Evolutionary conservation across 2,329 filamentous ascomycete species (phyloP), one percentile per base, ranked within the genome.

Genomic region (Ceratocystis cubensis): DNA sequence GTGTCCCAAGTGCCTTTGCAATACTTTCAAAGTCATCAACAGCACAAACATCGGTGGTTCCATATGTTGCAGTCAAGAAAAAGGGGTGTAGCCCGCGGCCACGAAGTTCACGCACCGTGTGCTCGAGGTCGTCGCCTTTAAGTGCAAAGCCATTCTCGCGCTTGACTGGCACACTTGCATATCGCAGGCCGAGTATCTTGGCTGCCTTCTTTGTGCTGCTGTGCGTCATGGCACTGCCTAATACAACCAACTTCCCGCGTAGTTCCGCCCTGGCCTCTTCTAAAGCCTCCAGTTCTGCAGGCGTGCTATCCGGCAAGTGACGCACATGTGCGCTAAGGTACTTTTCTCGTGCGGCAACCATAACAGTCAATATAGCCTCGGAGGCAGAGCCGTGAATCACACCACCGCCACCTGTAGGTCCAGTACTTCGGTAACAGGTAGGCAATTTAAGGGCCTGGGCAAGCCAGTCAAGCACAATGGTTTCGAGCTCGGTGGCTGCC

Each of bases 301-400:
- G 25, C 15, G 61, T 62, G 10, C 76, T 78, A 1, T 77, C 76
- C 1, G 76, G 73, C 46, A 82, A 73, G 66, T 79, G 74, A 4
- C 81, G 78, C 0, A 83, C 82, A 7, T 82, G 82, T 66, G 84
- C 81, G 22, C 82, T 79, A 5, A 94, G 80, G 72, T 88, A 89
- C 73, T 88, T 83, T 73, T 96, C 93, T 13, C 92, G 80, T 0
- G 93, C 93, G 1, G 91, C 91, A 1, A 95, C 88, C 81, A 96
- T 88, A 70, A 88, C 86, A 0, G 90, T 95, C 5, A 94, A 83
- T 56, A 96, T 83, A 15, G 91, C 89, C 77, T 97, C 93, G 68
- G 87, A 91, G 0, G 93, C 92, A 44, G 87, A 91, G 25, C 93
- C 91, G 74, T 96, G 92, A 69, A 97, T 94, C n/a, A 96, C 91